Evolutionary conservation across 2,329 filamentous ascomycete genomes (phyloP), one percentile per base, ranked within the genome.

Genomic region (Amauroascus verrucosus): DNA sequence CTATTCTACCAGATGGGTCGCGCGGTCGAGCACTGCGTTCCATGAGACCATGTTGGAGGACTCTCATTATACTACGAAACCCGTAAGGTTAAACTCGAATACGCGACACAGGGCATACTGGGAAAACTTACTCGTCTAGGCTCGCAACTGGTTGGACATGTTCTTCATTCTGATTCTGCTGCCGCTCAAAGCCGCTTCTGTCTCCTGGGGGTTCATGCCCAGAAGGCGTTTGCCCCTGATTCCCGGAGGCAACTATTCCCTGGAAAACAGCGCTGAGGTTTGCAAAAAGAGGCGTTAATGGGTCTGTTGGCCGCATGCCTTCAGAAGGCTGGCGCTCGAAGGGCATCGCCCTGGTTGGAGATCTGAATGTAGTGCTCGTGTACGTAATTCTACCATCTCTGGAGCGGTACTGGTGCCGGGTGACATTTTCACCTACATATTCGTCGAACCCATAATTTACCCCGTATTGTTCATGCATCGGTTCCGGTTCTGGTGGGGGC

Each of bases 381-480:
- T 69, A 70, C 9, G 64, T 64, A 48, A 76, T 70, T 16, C 71
- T 70, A 24, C 76, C 70, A 56, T 74, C 69, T 48, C 69, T 70
- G 6, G 76, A 77, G 37, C 74, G 62, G 40, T 68, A 71, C 18
- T 70, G 67, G 24, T 63, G 70, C 43, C 67, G 67, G 20, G 63
- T 64, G 53, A 66, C 64, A 43, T 60, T 62, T 48, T 63, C 53
- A 40, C 59, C 59, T 13, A 62, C 60, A 28, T 20, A 49, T 14
- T 37, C 26, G 22, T 26, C 24, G 45, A 37, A 30, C 24, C 32
- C 6, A 2, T 2, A 22, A 16, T 30, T n/a, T 3, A 28, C 5
- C 11, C 24, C 28, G 18, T 45, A 52, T 2, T 13, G 14, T 6
- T 45, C 40, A 22, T 33, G 14, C n/a, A n/a, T 18, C 18, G 22